Evolutionary conservation across 2,329 filamentous ascomycete species (phyloP), one percentile per base, ranked within the genome.

Genomic region (Neofusicoccum umdonicola): DNA sequence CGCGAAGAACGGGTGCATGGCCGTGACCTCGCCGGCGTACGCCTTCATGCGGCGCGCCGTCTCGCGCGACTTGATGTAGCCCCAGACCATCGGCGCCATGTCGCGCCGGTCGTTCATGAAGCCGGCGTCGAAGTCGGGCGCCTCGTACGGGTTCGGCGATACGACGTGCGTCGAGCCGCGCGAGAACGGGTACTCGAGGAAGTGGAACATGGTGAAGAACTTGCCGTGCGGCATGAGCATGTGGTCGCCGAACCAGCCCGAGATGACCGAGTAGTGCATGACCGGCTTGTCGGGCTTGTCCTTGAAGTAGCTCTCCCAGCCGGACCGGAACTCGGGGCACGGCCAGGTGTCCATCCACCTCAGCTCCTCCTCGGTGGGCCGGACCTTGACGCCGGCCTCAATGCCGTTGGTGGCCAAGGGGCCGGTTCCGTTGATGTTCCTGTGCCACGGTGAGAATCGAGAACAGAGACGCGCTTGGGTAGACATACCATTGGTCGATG

Each of bases 21-120:
- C 68, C 19, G 82, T 83, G 22, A 65, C 89, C 74, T 93, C 90
- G 66, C 90, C 90, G 1, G 90, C 90, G 68, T 91, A 93, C 0
- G 90, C 87, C 31, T 88, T 84, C 90, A 92, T 92, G 68, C 90
- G 86, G 3, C 90, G 85, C 1, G 90, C 90, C 3, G 90, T 93
- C 82, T 92, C 90, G 65, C 90, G 88, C 2, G 88, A 91, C 79
- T 92, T 92, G 81, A 92, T 90, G 78, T 93, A 93, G 3, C 88
- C 88, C 90, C 90, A 93, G 5, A 93, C 89, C 75, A 76, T 92
- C 8, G 90, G 90, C 0, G 88, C 90, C 90, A 93, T 93, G 72
- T 93, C 91, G 27, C 90, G 84, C 78, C 91, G 89, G 77, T 93
- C 90, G 71, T 91, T 93, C 90, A 93, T 92, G 81, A 93, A 93